A percentile compares a stretch with the other conserved stretches of the same genome.
Conservation (phyloP, 192 early-diverging fungal genomes). For the Podila horticola region DNA sequence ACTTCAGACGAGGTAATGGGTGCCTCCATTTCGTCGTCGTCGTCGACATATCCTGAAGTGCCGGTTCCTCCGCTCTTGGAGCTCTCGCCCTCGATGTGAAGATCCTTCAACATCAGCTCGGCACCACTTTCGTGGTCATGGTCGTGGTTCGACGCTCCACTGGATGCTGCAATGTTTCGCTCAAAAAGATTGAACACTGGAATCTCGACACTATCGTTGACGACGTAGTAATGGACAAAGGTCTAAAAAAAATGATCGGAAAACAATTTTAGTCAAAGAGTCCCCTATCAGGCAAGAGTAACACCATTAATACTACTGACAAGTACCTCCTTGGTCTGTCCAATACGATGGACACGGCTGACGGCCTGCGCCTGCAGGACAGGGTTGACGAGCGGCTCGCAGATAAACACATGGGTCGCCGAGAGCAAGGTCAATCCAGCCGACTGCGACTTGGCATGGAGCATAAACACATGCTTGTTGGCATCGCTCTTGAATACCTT, state of each 20-base stretch:
- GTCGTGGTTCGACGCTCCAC: background rate
- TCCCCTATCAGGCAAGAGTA: background rate
- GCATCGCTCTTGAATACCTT: slow-evolving; percentile 37
- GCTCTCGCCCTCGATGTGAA: background rate
- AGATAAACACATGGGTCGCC: slow-evolving; percentile 53
- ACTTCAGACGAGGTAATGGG: slow-evolving; percentile 26
- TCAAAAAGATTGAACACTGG: slow-evolving; percentile 37
- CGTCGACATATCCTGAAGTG: too few species aligned
- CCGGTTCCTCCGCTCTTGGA: too few species aligned
- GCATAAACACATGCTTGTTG: slow-evolving; percentile 50
- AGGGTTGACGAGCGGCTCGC: slow-evolving; percentile 54
- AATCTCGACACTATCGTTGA: slow-evolving; percentile 21
- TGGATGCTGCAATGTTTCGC: slow-evolving; percentile 3
- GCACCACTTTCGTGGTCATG: background rate
- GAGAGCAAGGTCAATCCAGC: slow-evolving; percentile 53
- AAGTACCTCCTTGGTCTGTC: slow-evolving; percentile 52
- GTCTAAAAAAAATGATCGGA: slow-evolving; percentile 11
- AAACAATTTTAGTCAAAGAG: background rate
- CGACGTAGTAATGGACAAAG: slow-evolving; percentile 36
- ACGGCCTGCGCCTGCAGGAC: slow-evolving; percentile 55
- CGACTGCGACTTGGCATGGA: slow-evolving; percentile 55
- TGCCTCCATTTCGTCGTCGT: slow-evolving; percentile 3
- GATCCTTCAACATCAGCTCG: too few species aligned
- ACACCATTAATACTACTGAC: background rate
- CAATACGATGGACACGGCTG: slow-evolving; percentile 57